Percentiles rank a stretch among this genome's conserved stretches.
Evolutionary conservation across 129 eudicot species (phyloP).

Genomic region (Pittosporum tobira): DNA sequence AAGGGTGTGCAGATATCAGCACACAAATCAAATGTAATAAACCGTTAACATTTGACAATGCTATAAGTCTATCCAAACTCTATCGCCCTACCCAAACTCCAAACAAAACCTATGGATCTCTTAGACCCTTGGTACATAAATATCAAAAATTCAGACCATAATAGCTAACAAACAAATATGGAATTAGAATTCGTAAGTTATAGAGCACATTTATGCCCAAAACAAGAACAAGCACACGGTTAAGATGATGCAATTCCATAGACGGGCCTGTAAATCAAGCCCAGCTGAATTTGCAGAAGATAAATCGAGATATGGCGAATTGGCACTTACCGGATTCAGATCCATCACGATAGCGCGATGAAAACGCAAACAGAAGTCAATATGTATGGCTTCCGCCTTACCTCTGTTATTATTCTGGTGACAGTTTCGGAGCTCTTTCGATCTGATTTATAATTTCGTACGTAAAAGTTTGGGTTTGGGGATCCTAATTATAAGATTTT

Average conservation of each 20-base stretch:
- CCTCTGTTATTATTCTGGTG: conserved; percentile 1
- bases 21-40: too few species aligned
- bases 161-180: too few species aligned
- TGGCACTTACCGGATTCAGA: conserved; percentile 37
- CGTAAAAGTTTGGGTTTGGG: background rate
- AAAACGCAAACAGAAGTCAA: conserved; percentile 8
- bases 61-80: background rate
- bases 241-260: background rate
- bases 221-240: too few species aligned
- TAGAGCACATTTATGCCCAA: too few species aligned
- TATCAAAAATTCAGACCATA: background rate
- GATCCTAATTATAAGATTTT: conserved; percentile 4
- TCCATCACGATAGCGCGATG: conserved; percentile 31
- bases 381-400: conserved; percentile 9
- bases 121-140: background rate
- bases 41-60: background rate
- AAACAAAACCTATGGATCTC: background rate
- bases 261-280: background rate
- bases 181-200: too few species aligned
- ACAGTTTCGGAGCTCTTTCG: too few species aligned
- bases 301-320: background rate
- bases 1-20: too few species aligned
- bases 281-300: background rate
- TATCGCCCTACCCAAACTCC: background rate
- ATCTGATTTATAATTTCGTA: background rate